Evolutionary conservation across 1,139 yeast species (phyloP), one percentile per base, ranked within the genome.

Genomic region (Lodderomyces metapsilosis): DNA sequence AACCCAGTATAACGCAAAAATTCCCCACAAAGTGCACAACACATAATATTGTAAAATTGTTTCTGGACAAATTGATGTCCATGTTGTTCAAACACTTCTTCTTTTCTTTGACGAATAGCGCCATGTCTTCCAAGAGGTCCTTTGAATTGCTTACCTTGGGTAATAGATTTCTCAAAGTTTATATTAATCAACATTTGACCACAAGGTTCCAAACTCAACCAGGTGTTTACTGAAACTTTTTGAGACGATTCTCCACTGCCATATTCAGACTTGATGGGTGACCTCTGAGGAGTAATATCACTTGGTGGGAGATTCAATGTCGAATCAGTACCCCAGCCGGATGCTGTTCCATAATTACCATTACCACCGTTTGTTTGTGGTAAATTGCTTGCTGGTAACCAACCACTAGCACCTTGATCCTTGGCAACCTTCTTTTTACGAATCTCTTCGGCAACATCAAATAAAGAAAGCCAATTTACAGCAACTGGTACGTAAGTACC

Each of bases 1-100:
- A 74, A 89, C 9, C 97, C 97, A n/a, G 88, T 81, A 49, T 92
- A 89, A 53, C 96, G 84, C 50, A 92, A 71, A 58, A 92, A 91
- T 48, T 92, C 98, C 9, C 96, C 96, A 74, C 98, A 92, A 47
- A 89, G 80, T 1, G 98, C 96, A 68, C 98, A 92, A 51, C 94
- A 81, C 97, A 92, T 92, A 54, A 92, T 88, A 53, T 88, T 88
- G 74, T 92, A 92, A 59, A 92, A 89, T 59, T 89, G 96, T 53
- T 88, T 92, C 60, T 88, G 96, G 32, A 88, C 95, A 68, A 92
- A 92, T 62, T 88, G 95, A 66, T 92, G 98, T 11, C 98, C 98
- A 58, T 88, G 95, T 57, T 92, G 95, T 63, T 91, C 97, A 59
- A 82, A 88, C 1, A 92, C 88, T 56, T 91, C 97, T 58, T 91